Conservation (phyloP, 1,139 yeast genomes). For the Suhomyces bokatorum region DNA sequence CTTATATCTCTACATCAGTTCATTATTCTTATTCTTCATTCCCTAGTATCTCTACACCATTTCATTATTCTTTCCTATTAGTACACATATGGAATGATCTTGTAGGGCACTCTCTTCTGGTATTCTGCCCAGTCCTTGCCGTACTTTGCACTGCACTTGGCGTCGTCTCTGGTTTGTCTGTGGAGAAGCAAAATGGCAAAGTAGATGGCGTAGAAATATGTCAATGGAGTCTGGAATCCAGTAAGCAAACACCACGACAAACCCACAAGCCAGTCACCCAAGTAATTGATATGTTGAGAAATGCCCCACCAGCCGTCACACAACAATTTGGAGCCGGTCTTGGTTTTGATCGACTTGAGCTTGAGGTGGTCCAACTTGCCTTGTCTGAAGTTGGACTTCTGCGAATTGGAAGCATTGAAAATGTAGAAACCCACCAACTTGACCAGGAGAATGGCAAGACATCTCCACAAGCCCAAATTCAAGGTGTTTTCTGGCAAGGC, state of each 20-base stretch:
- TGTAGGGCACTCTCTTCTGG: slow-evolving; percentile 77
- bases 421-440: slow-evolving; percentile 68
- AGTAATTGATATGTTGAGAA: slow-evolving; percentile 90
- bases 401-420: slow-evolving; percentile 80
- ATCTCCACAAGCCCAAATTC: slow-evolving; percentile 47
- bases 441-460: slow-evolving; percentile 44
- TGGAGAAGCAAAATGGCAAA: slow-evolving; percentile 81
- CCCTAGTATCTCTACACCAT: no score
- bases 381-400: slow-evolving; percentile 79
- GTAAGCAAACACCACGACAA: slow-evolving; percentile 93
- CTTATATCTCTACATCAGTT: no score
- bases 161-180: slow-evolving; percentile 89
- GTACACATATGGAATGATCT: slow-evolving; percentile 86
- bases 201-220: slow-evolving; percentile 83
- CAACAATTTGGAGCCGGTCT: slow-evolving; percentile 76
- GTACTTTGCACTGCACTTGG: slow-evolving; percentile 83
- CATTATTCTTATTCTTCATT: no score
- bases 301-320: slow-evolving; percentile 96
- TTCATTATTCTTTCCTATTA: slow-evolving; percentile 31
- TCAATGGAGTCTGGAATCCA: slow-evolving; percentile 75
- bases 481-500: slow-evolving; percentile 58
- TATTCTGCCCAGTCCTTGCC: slow-evolving; percentile 85
- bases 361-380: slow-evolving; percentile 67
- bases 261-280: slow-evolving; percentile 94
- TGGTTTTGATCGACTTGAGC: slow-evolving; percentile 67